Conservation (phyloP, 1,139 yeast genomes). For the Saccharomyces hybrid region DNA sequence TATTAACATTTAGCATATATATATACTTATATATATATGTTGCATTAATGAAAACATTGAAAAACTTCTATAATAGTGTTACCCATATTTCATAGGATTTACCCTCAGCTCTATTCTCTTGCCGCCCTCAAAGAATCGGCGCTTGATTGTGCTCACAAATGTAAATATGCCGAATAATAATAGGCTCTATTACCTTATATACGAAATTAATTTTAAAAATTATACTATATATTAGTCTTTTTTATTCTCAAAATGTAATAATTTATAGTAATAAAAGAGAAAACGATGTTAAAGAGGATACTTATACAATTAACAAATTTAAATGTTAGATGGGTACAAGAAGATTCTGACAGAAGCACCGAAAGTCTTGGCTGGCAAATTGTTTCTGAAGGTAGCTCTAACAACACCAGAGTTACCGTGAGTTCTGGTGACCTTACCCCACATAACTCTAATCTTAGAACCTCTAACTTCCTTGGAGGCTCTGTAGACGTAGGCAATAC, state of each 20-base stretch:
- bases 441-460: conserved; percentile 97
- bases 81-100: background rate
- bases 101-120: background rate
- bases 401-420: conserved; percentile 99
- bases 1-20: background rate
- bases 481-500: conserved; percentile 98
- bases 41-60: background rate
- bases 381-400: conserved; percentile 97
- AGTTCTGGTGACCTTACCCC: conserved; percentile 98
- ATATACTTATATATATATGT: background rate
- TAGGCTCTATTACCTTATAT: background rate
- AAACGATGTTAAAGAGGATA: background rate
- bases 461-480: conserved; percentile 97
- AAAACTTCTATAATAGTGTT: background rate
- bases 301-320: conserved; percentile 33
- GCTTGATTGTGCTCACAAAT: no score
- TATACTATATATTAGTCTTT: conserved; percentile 5
- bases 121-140: no score
- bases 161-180: background rate
- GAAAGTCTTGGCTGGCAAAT: conserved; percentile 98
- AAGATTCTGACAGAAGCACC: conserved; percentile 99
- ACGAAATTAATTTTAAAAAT: conserved; percentile 1
- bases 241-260: conserved; percentile 4
- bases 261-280: conserved; percentile 6
- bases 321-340: conserved; percentile 99